Percentiles rank a stretch among this genome's conserved stretches.
Evolutionary conservation across 371 early-diverging fungal species (phyloP).

Genomic region (Mucor lusitanicus): DNA sequence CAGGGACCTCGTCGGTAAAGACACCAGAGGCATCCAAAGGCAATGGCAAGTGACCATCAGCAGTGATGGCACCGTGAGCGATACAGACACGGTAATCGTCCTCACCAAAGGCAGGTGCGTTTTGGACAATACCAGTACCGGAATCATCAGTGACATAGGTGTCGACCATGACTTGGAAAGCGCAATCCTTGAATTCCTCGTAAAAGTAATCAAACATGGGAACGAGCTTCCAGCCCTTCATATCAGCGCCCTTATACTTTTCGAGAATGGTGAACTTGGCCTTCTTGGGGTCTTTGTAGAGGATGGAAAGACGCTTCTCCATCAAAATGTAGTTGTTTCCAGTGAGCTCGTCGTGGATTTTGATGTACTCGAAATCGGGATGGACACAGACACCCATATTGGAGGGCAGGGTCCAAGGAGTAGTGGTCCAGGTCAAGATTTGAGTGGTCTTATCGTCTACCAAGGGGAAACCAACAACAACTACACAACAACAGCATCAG

Average conservation of each 20-base stretch:
- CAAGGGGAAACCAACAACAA: constrained; percentile 96
- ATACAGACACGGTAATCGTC: constrained; percentile 99
- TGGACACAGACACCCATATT: constrained; percentile 96
- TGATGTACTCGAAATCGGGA: constrained; percentile 93
- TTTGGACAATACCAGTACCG: constrained; percentile 99
- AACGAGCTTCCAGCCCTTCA: constrained; percentile 91
- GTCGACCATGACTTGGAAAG: constrained; percentile 91
- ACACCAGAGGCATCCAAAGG: constrained; percentile 95
- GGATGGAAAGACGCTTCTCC: constrained; percentile 78
- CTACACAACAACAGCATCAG: constrained; percentile 29
- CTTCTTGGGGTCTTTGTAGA: constrained; percentile 96
- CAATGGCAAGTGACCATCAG: constrained; percentile 90
- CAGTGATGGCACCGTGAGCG: constrained; percentile 78
- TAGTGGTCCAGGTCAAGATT: constrained; percentile 99
- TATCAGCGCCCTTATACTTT: constrained; percentile 79
- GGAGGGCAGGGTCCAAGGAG: constrained; percentile 99
- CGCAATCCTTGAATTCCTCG: constrained; percentile 71
- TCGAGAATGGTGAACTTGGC: constrained; percentile 89
- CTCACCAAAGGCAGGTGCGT: constrained; percentile 99
- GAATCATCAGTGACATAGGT: constrained; percentile 94
- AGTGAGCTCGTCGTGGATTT: constrained; percentile 85
- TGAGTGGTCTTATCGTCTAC: constrained; percentile 76
- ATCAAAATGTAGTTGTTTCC: constrained; percentile 86
- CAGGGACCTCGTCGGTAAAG: constrained; percentile 85
- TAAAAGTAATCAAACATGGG: constrained; percentile 94